Evolutionary conservation across 306 rosid genomes (phyloP).

Genomic region (Morella rubra): DNA sequence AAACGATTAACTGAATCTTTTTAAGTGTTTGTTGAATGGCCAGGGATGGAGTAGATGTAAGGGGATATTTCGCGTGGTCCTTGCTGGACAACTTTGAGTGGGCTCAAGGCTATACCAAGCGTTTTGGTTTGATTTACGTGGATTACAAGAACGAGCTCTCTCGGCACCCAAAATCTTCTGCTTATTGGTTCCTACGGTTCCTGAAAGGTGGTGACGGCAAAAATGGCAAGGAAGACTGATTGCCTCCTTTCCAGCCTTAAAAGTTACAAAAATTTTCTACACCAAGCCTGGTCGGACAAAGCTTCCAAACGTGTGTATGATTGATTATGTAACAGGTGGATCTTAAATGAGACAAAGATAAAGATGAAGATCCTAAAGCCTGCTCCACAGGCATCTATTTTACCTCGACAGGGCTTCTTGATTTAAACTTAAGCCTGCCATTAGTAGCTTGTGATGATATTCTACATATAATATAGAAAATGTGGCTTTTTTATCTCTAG

Average conservation of each 20-base stretch:
- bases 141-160: slow-evolving; percentile 77
- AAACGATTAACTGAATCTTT: background rate
- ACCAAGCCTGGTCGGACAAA: background rate
- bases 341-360: no score
- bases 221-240: slow-evolving; percentile 54
- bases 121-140: slow-evolving; percentile 80
- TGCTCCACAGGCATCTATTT: no score
- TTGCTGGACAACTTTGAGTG: slow-evolving; percentile 91
- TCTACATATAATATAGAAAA: background rate
- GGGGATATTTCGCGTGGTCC: slow-evolving; percentile 96
- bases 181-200: slow-evolving; percentile 83
- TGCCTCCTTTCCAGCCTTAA: background rate
- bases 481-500: background rate
- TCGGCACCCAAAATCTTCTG: slow-evolving; percentile 92
- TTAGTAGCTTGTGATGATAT: background rate
- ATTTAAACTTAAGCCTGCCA: background rate
- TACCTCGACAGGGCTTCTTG: no score
- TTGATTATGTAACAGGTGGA: background rate
- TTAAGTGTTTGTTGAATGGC: slow-evolving; percentile 23
- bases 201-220: slow-evolving; percentile 54
- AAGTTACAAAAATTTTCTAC: no score
- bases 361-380: no score
- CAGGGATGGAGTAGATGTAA: slow-evolving; percentile 88
- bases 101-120: slow-evolving; percentile 93
- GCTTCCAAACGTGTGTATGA: background rate